These are phyloP conservation scores for Neurospora sp. DNA, from an alignment of 495 filamentous ascomycete species.

Conservation along the genomic window DNA sequence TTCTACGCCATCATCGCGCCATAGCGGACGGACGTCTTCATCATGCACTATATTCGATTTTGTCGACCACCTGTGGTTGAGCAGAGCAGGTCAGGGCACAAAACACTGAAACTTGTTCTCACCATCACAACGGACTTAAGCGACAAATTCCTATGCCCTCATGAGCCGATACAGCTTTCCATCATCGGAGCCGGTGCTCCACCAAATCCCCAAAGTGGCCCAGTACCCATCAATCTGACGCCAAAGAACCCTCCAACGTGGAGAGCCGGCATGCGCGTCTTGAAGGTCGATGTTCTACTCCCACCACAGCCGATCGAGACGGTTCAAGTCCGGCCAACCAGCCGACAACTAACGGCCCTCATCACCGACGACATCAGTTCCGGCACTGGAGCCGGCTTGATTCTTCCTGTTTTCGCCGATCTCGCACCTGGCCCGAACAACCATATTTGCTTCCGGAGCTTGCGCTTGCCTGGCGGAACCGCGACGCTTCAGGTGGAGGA, in stretches of 20 bases:
- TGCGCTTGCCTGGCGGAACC: conserved; percentile 23
- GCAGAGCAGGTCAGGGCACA: conserved; percentile 19
- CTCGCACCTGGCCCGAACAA: conserved; percentile 5
- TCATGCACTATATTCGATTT: conserved; percentile 69
- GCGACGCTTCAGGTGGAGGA: conserved; percentile 53
- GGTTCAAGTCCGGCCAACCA: conserved; percentile 27
- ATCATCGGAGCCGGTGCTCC: conserved; percentile 34
- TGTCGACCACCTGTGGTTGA: conserved; percentile 52
- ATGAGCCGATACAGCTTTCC: conserved; percentile 47
- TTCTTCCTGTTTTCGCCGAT: conserved; percentile 30
- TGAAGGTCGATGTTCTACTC: conserved; percentile 29
- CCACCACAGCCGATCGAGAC: conserved; percentile 17
- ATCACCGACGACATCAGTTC: conserved; percentile 20
- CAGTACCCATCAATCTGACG: conserved; percentile 22
- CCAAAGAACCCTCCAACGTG: conserved; percentile 16
- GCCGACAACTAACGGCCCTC: conserved; percentile 19
- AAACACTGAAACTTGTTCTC: conserved; percentile 38
- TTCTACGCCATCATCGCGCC: neutral
- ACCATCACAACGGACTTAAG: conserved; percentile 88
- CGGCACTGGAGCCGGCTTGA: conserved; percentile 15
- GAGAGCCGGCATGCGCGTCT: conserved; percentile 30
- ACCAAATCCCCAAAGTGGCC: conserved; percentile 34
- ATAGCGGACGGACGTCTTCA: neutral
- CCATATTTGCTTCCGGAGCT: conserved; percentile 27
- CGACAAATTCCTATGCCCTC: conserved; percentile 67